These are phyloP conservation scores for Rhizophlyctis rosea DNA, from an alignment of 192 early-diverging fungal genomes.

Conservation along the genomic window DNA sequence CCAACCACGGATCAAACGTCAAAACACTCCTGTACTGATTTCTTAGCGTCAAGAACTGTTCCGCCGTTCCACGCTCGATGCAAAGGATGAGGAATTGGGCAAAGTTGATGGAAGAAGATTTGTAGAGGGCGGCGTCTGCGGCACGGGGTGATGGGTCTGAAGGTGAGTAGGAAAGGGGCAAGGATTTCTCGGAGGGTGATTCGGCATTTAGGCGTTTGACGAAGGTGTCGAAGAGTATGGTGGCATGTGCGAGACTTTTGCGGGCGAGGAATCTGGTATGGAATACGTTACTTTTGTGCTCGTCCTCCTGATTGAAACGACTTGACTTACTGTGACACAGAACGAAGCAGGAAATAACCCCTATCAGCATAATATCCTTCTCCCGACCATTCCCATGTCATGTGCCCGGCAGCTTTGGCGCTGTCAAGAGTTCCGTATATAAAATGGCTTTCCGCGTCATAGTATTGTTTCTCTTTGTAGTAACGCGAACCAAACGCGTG, in stretches of 20 bases:
- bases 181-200: constrained; percentile 23
- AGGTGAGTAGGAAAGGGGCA: constrained; percentile 17
- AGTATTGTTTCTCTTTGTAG: constrained; percentile 69
- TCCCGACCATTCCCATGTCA: constrained; percentile 76
- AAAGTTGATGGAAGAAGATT: constrained; percentile 54
- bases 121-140: constrained; percentile 38
- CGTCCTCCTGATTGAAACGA: too few species aligned
- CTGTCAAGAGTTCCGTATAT: constrained; percentile 80
- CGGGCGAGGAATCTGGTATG: constrained; percentile 39
- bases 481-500: constrained; percentile 68
- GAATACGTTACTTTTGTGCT: background rate
- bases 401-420: constrained; percentile 64
- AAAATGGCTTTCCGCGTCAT: constrained; percentile 83
- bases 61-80: constrained; percentile 59
- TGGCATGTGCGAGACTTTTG: constrained; percentile 45
- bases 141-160: constrained; percentile 26
- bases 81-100: constrained; percentile 61
- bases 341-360: constrained; percentile 76
- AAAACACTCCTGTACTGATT: constrained; percentile 28
- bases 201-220: constrained; percentile 34
- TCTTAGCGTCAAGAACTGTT: constrained; percentile 37
- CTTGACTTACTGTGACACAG: constrained; percentile 77
- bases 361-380: constrained; percentile 57
- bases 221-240: constrained; percentile 37
- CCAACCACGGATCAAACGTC: constrained; percentile 31